Evolutionary conservation across 805 yeast species (phyloP).

Genomic region (Nakazawaea ambrosiae): DNA sequence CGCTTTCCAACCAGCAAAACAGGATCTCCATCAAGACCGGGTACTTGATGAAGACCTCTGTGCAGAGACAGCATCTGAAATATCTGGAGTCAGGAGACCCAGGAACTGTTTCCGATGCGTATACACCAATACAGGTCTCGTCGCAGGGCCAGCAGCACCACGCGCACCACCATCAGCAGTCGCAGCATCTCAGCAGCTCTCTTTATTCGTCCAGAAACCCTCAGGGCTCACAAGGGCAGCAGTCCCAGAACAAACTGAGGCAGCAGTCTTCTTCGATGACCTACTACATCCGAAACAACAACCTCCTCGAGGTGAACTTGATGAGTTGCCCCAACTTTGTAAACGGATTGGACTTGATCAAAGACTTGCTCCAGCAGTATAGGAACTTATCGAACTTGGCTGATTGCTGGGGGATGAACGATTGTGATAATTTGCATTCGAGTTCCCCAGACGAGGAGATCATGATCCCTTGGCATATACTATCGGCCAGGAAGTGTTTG

Average conservation of each 20-base stretch:
- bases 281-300: conserved; percentile 4
- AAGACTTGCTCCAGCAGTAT: conserved; percentile 51
- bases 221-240: background rate
- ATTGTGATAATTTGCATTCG: conserved; percentile 16
- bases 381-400: conserved; percentile 44
- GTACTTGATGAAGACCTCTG: conserved; percentile 39
- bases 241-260: background rate
- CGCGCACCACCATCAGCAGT: background rate
- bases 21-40: conserved; percentile 69
- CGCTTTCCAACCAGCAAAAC: conserved; percentile 64
- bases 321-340: conserved; percentile 70
- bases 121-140: background rate
- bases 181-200: background rate
- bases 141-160: background rate
- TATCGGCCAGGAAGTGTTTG: conserved; percentile 58
- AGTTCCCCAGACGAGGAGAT: conserved; percentile 21
- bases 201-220: background rate
- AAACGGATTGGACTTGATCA: conserved; percentile 47
- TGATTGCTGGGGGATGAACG: conserved; percentile 27
- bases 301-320: conserved; percentile 53
- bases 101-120: background rate
- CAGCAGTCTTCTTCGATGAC: background rate
- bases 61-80: conserved; percentile 2
- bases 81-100: background rate
- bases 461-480: conserved; percentile 67